Evolutionary conservation across 306 rosid genomes (phyloP).

Genomic region (Casuarina glauca): DNA sequence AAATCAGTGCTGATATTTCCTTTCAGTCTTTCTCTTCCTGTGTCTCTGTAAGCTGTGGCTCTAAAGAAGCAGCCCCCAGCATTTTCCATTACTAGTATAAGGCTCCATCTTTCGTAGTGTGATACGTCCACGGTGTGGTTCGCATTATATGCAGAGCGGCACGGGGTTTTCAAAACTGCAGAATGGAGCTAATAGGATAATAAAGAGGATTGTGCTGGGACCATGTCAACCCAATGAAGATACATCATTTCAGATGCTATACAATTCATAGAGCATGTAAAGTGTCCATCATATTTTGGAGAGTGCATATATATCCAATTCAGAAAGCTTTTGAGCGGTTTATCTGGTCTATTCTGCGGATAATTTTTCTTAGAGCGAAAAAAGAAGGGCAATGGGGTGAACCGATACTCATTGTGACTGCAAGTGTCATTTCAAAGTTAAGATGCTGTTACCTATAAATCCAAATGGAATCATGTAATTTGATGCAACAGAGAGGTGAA

Average conservation of each 20-base stretch:
- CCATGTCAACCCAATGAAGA: not conserved
- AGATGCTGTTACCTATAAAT: conserved; percentile 7
- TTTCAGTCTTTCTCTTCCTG: no score
- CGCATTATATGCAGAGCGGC: not conserved
- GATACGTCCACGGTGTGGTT: not conserved
- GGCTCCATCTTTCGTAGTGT: not conserved
- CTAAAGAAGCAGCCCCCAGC: not conserved
- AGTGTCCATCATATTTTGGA: not conserved
- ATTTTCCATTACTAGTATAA: not conserved
- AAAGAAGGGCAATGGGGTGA: not conserved
- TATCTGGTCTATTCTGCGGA: not conserved
- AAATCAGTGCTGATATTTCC: no score
- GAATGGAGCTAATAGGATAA: not conserved
- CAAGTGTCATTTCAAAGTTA: conserved; percentile 8
- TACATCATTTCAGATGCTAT: not conserved
- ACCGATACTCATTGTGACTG: not conserved
- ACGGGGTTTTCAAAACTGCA: not conserved
- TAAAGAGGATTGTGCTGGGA: not conserved
- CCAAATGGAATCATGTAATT: conserved; percentile 11
- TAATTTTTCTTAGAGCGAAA: no score
- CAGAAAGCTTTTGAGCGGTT: not conserved
- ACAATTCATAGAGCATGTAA: not conserved
- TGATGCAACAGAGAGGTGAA: conserved; percentile 26
- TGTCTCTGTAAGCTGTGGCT: no score
- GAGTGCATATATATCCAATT: not conserved